Conservation (phyloP, 805 yeast species). For the Myxozyma neglecta region DNA sequence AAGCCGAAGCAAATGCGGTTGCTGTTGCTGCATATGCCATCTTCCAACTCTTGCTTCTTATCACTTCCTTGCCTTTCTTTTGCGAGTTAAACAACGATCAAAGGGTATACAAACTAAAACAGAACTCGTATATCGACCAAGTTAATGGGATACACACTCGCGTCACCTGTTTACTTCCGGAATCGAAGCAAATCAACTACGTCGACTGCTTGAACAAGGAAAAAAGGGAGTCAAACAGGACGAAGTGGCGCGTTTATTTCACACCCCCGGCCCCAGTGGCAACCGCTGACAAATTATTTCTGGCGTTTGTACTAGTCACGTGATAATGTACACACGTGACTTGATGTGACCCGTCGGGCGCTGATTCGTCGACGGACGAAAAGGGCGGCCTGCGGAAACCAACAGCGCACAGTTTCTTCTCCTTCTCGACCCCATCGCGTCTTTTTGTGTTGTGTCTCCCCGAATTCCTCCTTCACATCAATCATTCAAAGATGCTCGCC, state of each 20-base stretch:
- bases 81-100: not conserved
- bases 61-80: not conserved
- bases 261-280: not conserved
- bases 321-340: not conserved
- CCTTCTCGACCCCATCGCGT: not conserved
- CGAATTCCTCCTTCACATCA: not conserved
- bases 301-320: not conserved
- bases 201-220: constrained; percentile 8
- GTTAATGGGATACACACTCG: constrained; percentile 7
- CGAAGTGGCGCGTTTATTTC: not conserved
- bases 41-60: not conserved
- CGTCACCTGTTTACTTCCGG: not conserved
- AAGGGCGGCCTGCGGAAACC: not conserved
- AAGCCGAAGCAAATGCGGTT: constrained; percentile 1
- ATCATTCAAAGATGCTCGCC: constrained; percentile 16
- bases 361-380: not conserved
- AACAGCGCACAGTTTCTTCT: not conserved
- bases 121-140: constrained; percentile 10
- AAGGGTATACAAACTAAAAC: not conserved
- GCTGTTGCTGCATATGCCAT: constrained; percentile 13
- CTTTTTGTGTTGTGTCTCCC: not conserved
- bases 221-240: not conserved
- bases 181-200: constrained; percentile 12
- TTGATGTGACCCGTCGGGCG: not conserved
- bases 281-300: not conserved